phyloP scores from a whole-genome alignment of 1,284 basidiomycete genomes.

The Meira nashicola region DNA sequence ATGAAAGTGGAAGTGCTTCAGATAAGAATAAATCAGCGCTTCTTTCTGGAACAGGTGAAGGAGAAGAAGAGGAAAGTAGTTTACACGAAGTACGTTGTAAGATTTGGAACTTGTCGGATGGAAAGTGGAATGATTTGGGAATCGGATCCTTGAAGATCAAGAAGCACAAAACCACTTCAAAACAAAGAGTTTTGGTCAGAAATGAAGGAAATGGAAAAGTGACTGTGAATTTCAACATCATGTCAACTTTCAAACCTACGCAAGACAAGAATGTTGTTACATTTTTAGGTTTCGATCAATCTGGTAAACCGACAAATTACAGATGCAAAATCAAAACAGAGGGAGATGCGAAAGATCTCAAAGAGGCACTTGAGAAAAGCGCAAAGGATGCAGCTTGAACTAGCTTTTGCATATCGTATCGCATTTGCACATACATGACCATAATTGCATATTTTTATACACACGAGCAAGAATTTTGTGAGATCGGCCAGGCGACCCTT shows the following conservation, averaged over 20 bases:
- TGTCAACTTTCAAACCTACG: constrained; percentile 26
- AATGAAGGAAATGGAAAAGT: constrained; percentile 45
- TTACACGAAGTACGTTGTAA: constrained; percentile 35
- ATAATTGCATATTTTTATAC: background rate
- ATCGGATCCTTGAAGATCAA: constrained; percentile 42
- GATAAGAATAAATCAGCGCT: constrained; percentile 11
- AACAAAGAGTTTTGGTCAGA: constrained; percentile 33
- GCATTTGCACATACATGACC: background rate
- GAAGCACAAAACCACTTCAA: constrained; percentile 22
- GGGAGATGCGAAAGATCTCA: constrained; percentile 31
- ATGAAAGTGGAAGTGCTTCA: background rate
- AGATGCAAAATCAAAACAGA: constrained; percentile 45
- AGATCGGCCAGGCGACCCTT: too few relatives aligned
- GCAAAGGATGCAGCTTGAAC: background rate
- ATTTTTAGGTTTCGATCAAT: constrained; percentile 39
- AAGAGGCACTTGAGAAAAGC: constrained; percentile 22
- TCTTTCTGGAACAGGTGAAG: constrained; percentile 34
- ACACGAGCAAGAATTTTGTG: background rate
- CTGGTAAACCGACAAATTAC: constrained; percentile 29
- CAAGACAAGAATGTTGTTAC: constrained; percentile 30
- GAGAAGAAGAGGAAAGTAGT: constrained; percentile 40
- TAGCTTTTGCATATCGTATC: background rate
- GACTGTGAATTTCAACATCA: constrained; percentile 38
- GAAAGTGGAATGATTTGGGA: constrained; percentile 42
- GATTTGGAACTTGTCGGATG: constrained; percentile 36